Percentiles rank a stretch among this genome's conserved stretches.
phyloP scores from a whole-genome alignment of 768 basidiomycete species.

The Cytidiella melzeri region DNA sequence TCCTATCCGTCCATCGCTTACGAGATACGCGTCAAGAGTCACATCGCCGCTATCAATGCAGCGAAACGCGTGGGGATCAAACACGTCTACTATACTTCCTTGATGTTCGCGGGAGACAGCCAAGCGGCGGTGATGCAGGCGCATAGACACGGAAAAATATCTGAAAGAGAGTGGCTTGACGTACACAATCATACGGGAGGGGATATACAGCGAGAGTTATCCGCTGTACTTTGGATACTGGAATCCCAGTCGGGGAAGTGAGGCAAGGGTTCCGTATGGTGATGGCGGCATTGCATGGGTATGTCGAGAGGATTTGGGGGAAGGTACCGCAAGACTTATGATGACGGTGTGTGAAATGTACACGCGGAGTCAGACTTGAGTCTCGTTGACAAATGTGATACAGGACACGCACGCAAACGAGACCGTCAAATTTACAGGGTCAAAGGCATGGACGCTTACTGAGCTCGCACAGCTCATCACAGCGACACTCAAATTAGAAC shows the following conservation, averaged over 20 bases:
- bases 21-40: conserved; percentile 23
- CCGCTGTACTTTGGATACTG: conserved; percentile 27
- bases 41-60: conserved; percentile 31
- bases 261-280: conserved; percentile 24
- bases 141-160: conserved; percentile 29
- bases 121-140: conserved; percentile 27
- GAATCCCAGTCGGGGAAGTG: conserved; percentile 17
- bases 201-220: conserved; percentile 29
- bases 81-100: conserved; percentile 32
- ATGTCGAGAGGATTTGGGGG: conserved; percentile 29
- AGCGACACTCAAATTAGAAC: conserved; percentile 11
- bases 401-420: conserved; percentile 22
- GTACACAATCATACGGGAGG: conserved; percentile 31
- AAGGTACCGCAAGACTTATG: conserved; percentile 30
- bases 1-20: conserved; percentile 29
- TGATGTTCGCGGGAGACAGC: conserved; percentile 26
- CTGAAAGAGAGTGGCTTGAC: conserved; percentile 26
- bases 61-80: conserved; percentile 26
- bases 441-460: conserved; percentile 18
- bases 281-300: conserved; percentile 33
- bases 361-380: neutral
- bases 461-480: conserved; percentile 23
- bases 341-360: conserved; percentile 8
- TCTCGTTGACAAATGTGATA: conserved; percentile 8
- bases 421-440: conserved; percentile 24